Conservation (phyloP, 805 yeast genomes). For the Spathaspora arborariae region DNA sequence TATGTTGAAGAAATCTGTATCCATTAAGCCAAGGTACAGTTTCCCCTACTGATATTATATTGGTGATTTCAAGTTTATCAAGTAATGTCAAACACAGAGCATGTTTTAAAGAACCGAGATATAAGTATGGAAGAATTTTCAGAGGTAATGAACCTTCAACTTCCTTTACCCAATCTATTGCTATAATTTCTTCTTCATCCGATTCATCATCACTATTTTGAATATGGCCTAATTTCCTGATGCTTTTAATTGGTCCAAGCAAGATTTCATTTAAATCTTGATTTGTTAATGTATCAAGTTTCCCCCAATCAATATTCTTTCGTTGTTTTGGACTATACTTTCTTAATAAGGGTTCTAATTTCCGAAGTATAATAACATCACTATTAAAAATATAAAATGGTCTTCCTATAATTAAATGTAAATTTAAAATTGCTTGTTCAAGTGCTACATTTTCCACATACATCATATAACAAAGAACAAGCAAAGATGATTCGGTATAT, state of each 20-base stretch:
- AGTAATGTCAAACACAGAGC: conserved; percentile 70
- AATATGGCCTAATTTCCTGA: conserved; percentile 23
- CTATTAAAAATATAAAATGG: conserved; percentile 82
- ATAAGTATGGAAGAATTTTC: conserved; percentile 74
- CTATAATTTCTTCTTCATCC: conserved; percentile 8
- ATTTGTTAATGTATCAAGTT: conserved; percentile 24
- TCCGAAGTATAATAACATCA: conserved; percentile 64
- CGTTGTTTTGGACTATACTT: conserved; percentile 50
- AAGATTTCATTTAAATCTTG: conserved; percentile 34
- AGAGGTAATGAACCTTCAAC: conserved; percentile 78
- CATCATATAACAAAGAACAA: conserved; percentile 66
- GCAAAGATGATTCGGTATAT: conserved; percentile 83
- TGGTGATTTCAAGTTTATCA: conserved; percentile 59
- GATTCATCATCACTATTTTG: conserved; percentile 12
- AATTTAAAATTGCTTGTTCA: conserved; percentile 60
- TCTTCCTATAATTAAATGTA: conserved; percentile 63
- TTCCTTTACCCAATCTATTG: conserved; percentile 34
- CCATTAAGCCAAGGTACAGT: conserved; percentile 57
- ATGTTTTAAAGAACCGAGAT: conserved; percentile 79
- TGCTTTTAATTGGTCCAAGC: conserved; percentile 13
- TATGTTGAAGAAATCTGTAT: conserved; percentile 20
- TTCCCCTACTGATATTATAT: conserved; percentile 87
- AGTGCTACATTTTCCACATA: conserved; percentile 59
- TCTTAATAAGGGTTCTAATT: conserved; percentile 59
- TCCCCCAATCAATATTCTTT: conserved; percentile 22